phyloP scores from a whole-genome alignment of 176 grass and related monocot species.

The Pontederia paniculata region DNA sequence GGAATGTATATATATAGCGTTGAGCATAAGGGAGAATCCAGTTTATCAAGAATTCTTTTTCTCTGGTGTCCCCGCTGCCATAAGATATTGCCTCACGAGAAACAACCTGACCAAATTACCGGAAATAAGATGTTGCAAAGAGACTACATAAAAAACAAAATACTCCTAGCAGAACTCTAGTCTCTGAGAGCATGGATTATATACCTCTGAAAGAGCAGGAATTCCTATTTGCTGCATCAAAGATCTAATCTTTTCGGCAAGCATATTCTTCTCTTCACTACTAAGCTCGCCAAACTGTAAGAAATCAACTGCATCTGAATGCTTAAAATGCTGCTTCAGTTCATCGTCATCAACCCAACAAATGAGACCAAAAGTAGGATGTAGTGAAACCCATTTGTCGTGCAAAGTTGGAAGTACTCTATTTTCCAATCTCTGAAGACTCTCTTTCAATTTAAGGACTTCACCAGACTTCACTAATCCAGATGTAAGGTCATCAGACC shows the following conservation, averaged over 20 bases:
- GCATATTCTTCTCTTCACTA: conserved; percentile 37
- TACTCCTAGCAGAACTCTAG: neutral
- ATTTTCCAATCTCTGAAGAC: conserved; percentile 66
- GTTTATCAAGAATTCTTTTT: conserved; percentile 45
- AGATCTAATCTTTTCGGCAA: conserved; percentile 44
- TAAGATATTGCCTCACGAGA: conserved; percentile 82
- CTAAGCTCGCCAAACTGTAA: conserved; percentile 61
- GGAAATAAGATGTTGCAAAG: conserved; percentile 22
- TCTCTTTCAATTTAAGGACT: conserved; percentile 55
- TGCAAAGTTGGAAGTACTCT: conserved; percentile 64
- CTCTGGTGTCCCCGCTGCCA: conserved; percentile 45
- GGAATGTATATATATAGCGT: conserved; percentile 67
- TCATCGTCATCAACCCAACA: conserved; percentile 87
- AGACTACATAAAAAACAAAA: conserved; percentile 3
- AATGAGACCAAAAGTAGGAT: conserved; percentile 80
- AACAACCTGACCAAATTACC: conserved; percentile 45
- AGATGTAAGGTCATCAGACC: conserved; percentile 57
- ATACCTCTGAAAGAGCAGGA: conserved; percentile 83
- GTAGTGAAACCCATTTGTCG: conserved; percentile 93
- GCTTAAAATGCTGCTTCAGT: conserved; percentile 56
- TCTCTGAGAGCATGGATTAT: neutral
- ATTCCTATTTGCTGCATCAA: conserved; percentile 72
- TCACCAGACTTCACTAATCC: conserved; percentile 35
- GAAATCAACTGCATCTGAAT: conserved; percentile 43
- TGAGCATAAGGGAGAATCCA: conserved; percentile 75